phyloP scores from a whole-genome alignment of 1,139 yeast species.

The Yamadazyma sp. region DNA sequence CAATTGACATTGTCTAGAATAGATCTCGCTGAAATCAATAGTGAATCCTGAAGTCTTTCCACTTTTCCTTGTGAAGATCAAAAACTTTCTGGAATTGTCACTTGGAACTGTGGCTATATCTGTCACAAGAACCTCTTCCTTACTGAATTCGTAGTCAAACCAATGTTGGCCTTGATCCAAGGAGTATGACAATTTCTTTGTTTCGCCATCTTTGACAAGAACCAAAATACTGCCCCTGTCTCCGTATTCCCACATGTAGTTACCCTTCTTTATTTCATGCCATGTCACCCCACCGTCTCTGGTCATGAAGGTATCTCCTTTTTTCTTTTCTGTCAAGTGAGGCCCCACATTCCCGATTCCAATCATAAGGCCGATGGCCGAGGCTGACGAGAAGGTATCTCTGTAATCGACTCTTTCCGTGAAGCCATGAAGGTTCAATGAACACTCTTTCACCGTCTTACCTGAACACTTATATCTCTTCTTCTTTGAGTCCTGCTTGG shows the following conservation, averaged over 20 bases:
- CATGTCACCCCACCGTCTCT: slow-evolving; percentile 89
- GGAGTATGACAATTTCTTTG: slow-evolving; percentile 65
- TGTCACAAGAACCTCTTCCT: slow-evolving; percentile 52
- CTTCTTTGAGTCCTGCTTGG: slow-evolving; percentile 63
- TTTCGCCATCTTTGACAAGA: slow-evolving; percentile 57
- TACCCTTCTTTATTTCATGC: slow-evolving; percentile 75
- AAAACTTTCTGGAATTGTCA: slow-evolving; percentile 78
- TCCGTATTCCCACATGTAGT: slow-evolving; percentile 92
- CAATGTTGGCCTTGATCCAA: slow-evolving; percentile 80
- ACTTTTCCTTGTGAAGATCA: slow-evolving; percentile 25
- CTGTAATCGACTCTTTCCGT: slow-evolving; percentile 83
- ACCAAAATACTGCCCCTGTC: slow-evolving; percentile 89
- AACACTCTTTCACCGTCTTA: slow-evolving; percentile 56
- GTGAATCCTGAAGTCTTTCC: slow-evolving; percentile 40
- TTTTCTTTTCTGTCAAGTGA: slow-evolving; percentile 43
- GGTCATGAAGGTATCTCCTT: slow-evolving; percentile 72
- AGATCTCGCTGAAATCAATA: slow-evolving; percentile 70
- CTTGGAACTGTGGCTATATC: slow-evolving; percentile 91
- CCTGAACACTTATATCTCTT: slow-evolving; percentile 56
- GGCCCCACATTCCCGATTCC: slow-evolving; percentile 92
- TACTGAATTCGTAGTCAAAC: slow-evolving; percentile 64
- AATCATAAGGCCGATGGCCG: slow-evolving; percentile 84
- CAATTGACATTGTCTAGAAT: slow-evolving; percentile 67
- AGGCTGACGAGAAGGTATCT: slow-evolving; percentile 83
- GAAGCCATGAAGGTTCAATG: slow-evolving; percentile 85